A percentile compares a stretch with the other conserved stretches of the same genome.
These are phyloP conservation scores for Dendrobium catenatum DNA, from an alignment of 106 monocot species.

Conservation along the genomic window DNA sequence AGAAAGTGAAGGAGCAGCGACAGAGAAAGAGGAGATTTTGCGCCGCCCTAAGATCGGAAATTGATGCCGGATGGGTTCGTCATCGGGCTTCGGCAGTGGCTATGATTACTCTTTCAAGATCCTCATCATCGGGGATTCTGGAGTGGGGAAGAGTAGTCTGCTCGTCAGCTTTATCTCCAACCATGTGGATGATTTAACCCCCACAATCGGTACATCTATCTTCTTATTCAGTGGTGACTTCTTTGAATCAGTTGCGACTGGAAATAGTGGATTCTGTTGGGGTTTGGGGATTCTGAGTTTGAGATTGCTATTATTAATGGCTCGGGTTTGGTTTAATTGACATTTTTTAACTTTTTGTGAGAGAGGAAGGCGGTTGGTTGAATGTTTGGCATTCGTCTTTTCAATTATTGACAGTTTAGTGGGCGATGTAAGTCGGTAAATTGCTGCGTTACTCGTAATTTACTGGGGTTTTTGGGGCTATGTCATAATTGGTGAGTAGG, in stretches of 20 bases:
- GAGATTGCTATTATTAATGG: background rate
- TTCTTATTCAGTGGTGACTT: background rate
- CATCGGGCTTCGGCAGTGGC: constrained; percentile 4
- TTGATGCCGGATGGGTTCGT: background rate
- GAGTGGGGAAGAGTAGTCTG: constrained; percentile 61
- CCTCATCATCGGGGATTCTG: constrained; percentile 56
- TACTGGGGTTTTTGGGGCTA: background rate
- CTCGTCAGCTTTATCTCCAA: constrained; percentile 55
- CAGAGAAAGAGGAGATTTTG: background rate
- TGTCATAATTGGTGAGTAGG: background rate
- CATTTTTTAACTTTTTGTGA: background rate
- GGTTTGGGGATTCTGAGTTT: background rate
- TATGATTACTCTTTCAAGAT: constrained; percentile 59
- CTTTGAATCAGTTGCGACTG: background rate
- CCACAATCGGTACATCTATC: constrained; percentile 39
- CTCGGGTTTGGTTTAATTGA: background rate
- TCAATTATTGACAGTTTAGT: background rate
- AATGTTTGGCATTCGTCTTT: background rate
- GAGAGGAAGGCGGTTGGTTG: background rate
- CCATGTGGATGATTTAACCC: constrained; percentile 28
- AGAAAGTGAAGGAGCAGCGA: background rate
- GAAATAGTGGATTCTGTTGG: background rate
- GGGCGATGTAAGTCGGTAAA: background rate
- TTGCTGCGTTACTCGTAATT: background rate
- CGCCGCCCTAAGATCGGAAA: background rate